These are phyloP conservation scores for Vanilla planifolia DNA, from an alignment of 106 monocot species.

Conservation along the genomic window DNA sequence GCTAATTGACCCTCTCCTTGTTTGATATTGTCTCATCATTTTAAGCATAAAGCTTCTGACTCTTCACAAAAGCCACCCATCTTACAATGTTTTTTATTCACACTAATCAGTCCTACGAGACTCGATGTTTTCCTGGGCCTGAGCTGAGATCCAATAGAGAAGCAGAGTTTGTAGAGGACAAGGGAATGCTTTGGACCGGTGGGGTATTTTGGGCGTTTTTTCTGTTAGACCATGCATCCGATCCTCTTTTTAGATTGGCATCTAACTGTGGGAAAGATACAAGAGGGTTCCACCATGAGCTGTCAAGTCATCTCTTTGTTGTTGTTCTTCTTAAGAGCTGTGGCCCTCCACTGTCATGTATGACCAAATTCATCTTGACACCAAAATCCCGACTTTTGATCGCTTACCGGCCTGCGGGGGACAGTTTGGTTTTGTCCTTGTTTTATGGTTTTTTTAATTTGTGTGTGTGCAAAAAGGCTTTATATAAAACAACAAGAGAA, in stretches of 20 bases:
- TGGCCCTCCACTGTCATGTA: constrained; percentile 8
- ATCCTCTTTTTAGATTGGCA: not conserved
- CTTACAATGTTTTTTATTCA: not conserved
- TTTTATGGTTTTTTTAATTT: not conserved
- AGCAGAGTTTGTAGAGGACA: not conserved
- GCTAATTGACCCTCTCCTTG: too few relatives aligned
- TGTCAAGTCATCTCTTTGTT: constrained; percentile 35
- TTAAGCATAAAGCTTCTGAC: too few relatives aligned
- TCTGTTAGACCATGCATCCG: too few relatives aligned
- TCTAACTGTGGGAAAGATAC: not conserved
- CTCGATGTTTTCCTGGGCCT: too few relatives aligned
- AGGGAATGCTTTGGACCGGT: constrained; percentile 2
- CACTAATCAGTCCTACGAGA: not conserved
- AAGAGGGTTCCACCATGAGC: constrained; percentile 7
- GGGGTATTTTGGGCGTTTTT: not conserved
- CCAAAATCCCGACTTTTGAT: constrained; percentile 20
- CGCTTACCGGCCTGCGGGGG: not conserved
- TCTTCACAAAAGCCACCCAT: too few relatives aligned
- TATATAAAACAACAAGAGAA: too few relatives aligned
- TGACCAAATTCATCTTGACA: constrained; percentile 22
- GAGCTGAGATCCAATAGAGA: not conserved
- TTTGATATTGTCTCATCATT: too few relatives aligned
- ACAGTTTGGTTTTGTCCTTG: not conserved
- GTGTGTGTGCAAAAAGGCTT: too few relatives aligned
- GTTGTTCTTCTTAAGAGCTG: too few relatives aligned